Conservation (phyloP, 257 asterid species). For the Scutellaria minor region DNA sequence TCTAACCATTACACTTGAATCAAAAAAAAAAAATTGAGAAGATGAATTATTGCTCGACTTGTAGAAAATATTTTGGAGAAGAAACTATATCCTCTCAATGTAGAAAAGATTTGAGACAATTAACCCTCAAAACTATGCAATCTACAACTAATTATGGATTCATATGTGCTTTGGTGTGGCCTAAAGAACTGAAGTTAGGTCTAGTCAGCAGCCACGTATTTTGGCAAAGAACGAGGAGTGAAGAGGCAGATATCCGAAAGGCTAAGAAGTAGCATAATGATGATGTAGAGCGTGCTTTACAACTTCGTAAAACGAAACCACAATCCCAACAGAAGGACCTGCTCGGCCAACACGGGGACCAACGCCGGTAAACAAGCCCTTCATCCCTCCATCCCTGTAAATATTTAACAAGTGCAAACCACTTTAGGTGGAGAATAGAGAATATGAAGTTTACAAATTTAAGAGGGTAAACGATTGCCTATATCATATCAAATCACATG, state of each 20-base stretch:
- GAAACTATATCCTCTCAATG: conserved; percentile 40
- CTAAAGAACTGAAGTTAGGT: conserved; percentile 37
- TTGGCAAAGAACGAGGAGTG: neutral
- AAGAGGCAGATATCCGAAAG: neutral
- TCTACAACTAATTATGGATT: conserved; percentile 38
- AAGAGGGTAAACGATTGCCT: neutral
- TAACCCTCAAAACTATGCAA: conserved; percentile 47
- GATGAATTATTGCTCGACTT: conserved; percentile 41
- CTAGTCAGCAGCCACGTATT: conserved; percentile 41
- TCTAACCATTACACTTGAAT: conserved; percentile 33
- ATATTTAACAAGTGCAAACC: conserved; percentile 14
- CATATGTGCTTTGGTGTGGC: conserved; percentile 30
- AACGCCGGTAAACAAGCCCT: conserved; percentile 90
- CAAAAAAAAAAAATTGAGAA: conserved; percentile 37
- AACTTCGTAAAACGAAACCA: conserved; percentile 90
- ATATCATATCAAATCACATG: neutral
- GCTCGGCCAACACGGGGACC: conserved; percentile 99
- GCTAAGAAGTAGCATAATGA: conserved; percentile 45
- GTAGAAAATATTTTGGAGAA: conserved; percentile 14
- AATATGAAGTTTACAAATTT: neutral
- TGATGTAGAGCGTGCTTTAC: conserved; percentile 68
- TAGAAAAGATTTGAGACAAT: conserved; percentile 7
- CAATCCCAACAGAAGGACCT: conserved; percentile 97
- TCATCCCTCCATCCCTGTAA: conserved; percentile 85
- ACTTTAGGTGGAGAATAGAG: neutral